Evolutionary conservation across 306 rosid species (phyloP), one percentile per base, ranked within the genome.

Genomic region (Fragaria ananassa): DNA sequence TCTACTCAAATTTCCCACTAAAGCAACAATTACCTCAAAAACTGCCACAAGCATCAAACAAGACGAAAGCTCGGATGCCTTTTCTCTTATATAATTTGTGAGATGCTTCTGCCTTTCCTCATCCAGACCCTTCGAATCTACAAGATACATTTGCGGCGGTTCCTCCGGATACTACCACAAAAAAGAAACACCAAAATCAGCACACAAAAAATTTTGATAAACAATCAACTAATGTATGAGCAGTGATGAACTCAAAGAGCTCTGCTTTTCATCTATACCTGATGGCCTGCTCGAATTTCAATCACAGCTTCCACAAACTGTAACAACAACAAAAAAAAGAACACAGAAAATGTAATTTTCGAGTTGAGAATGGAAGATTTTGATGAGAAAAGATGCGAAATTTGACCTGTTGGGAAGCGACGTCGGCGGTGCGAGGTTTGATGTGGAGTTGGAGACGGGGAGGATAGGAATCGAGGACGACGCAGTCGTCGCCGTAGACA

Each of bases 391-490:
- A 47, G 39, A 61, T 27, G 66, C 4, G 7, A 14, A 45, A 44
- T 25, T 8, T 27, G 44, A 92, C 97, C 93, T 92, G 93, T 19
- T 92, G 79, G 57, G 91, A 88, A 69, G 91, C 79, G 73, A 90
- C 91, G 77, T 93, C 90, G n/a, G 94, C 96, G 79, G 96, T 90
- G 85, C 94, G 89, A 61, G 97, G 97, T 74, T 86, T 90, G 81
- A 89, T 83, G 88, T 78, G 86, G 76, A 93, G 73, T 66, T 80
- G 92, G 41, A 93, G 83, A 78, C 79, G 94, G 3, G 96, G 96
- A 86, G 97, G 96, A 12, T 81, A 76, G 21, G 91, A 83, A 66
- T 71, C 72, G 17, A 90, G 70, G 23, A 93, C 68, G 49, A 72
- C 23, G 15, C 94, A 93, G 78, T 93, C 96, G 54, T 41, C 81